A percentile compares a stretch with the other conserved stretches of the same genome.
Conservation (phyloP, 1,139 yeast species). For the Saccharomyces hybrid region DNA sequence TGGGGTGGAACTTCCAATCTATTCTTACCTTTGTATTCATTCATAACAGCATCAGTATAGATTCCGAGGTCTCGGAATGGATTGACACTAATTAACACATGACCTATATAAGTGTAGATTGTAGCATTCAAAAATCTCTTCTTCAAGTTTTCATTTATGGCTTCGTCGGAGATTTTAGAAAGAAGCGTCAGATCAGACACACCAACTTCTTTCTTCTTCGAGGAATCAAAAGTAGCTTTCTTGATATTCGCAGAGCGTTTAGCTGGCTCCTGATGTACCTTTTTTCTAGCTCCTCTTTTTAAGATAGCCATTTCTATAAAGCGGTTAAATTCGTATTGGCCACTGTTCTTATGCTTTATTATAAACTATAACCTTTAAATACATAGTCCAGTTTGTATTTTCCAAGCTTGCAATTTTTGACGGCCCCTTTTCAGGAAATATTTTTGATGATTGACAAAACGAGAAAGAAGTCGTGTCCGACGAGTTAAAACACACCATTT, state of each 20-base stretch:
- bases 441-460: background rate
- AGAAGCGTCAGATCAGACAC: conserved; percentile 88
- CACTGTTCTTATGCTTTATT: background rate
- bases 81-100: conserved; percentile 87
- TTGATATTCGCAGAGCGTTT: conserved; percentile 51
- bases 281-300: conserved; percentile 61
- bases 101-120: conserved; percentile 84
- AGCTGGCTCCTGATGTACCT: conserved; percentile 41
- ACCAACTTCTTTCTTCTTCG: conserved; percentile 91
- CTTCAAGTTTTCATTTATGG: conserved; percentile 85
- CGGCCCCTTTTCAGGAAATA: background rate
- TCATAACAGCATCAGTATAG: conserved; percentile 70
- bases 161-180: conserved; percentile 81
- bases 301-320: conserved; percentile 52
- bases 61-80: conserved; percentile 96
- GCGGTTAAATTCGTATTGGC: background rate
- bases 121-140: conserved; percentile 84
- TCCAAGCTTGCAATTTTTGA: background rate
- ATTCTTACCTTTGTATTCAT: conserved; percentile 81
- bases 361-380: background rate
- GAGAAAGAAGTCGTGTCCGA: background rate
- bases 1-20: conserved; percentile 98
- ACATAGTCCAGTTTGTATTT: background rate
- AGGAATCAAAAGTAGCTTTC: conserved; percentile 82
- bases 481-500: background rate